A percentile compares a stretch with the other conserved stretches of the same genome.
Evolutionary conservation across 441 rosid genomes (phyloP).

Genomic region (Hura crepitans): DNA sequence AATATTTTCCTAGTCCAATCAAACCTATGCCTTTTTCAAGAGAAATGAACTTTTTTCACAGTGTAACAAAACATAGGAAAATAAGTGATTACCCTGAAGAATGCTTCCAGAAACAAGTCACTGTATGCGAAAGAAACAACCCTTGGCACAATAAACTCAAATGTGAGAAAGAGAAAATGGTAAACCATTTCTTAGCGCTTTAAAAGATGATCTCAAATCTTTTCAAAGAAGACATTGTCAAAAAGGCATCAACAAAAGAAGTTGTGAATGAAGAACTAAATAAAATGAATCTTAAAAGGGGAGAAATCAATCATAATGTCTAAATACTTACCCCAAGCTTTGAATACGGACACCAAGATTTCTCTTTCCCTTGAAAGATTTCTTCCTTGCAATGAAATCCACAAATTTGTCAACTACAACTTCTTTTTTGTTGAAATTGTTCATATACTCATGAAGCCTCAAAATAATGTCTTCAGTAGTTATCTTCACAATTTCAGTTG

Average conservation of each 20-base stretch:
- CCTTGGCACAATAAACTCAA: not conserved
- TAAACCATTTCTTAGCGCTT: not conserved
- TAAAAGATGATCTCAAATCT: not conserved
- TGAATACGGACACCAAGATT: constrained; percentile 79
- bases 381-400: constrained; percentile 55
- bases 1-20: not conserved
- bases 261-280: not conserved
- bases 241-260: not conserved
- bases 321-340: constrained; percentile 63
- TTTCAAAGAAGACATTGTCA: not conserved
- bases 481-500: constrained; percentile 48
- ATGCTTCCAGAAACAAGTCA: not conserved
- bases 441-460: constrained; percentile 50
- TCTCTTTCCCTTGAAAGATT: constrained; percentile 53
- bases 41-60: not conserved
- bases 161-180: not conserved
- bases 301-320: not conserved
- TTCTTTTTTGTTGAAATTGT: constrained; percentile 33
- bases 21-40: not conserved
- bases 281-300: not conserved
- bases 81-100: not conserved
- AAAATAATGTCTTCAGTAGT: constrained; percentile 56
- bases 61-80: not conserved
- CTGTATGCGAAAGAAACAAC: not conserved
- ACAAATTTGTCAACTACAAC: constrained; percentile 57